A percentile compares a stretch with the other conserved stretches of the same genome.
Conservation (phyloP, 805 yeast species). For the Candida ascalaphidarum region DNA sequence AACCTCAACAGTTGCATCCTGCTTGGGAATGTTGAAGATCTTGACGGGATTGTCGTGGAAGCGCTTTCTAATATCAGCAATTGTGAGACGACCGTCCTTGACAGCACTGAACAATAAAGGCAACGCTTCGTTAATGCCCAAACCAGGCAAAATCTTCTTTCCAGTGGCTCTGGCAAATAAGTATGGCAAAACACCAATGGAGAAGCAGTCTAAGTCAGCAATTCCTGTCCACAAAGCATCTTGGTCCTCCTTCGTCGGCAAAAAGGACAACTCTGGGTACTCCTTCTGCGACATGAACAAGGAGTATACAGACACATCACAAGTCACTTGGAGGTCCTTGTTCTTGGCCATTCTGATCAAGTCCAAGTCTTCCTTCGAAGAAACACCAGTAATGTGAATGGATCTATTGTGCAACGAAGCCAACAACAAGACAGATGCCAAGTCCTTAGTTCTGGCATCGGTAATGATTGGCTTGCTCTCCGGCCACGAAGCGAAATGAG, state of each 20-base stretch:
- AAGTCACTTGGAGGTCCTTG: conserved; percentile 74
- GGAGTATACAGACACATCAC: conserved; percentile 79
- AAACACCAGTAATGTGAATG: conserved; percentile 84
- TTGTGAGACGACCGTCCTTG: conserved; percentile 57
- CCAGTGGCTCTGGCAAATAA: conserved; percentile 60
- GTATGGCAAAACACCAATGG: conserved; percentile 75
- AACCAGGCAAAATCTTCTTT: conserved; percentile 54
- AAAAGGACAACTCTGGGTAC: conserved; percentile 59
- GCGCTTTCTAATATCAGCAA: conserved; percentile 62
- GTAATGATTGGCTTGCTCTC: conserved; percentile 75
- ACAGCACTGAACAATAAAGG: conserved; percentile 82
- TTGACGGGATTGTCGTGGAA: conserved; percentile 75
- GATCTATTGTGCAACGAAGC: conserved; percentile 82
- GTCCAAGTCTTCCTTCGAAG: conserved; percentile 71
- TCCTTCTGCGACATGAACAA: conserved; percentile 69
- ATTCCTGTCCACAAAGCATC: conserved; percentile 73
- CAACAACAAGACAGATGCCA: conserved; percentile 85
- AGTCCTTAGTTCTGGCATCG: conserved; percentile 84
- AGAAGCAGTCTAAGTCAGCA: conserved; percentile 72
- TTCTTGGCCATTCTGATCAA: conserved; percentile 79
- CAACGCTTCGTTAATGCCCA: conserved; percentile 72
- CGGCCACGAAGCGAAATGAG: conserved; percentile 83
- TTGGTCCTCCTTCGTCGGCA: conserved; percentile 80
- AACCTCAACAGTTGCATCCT: conserved; percentile 71
- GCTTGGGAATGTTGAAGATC: conserved; percentile 78